Evolutionary conservation across 768 basidiomycete species (phyloP).

Genomic region (Leccinum boreale): DNA sequence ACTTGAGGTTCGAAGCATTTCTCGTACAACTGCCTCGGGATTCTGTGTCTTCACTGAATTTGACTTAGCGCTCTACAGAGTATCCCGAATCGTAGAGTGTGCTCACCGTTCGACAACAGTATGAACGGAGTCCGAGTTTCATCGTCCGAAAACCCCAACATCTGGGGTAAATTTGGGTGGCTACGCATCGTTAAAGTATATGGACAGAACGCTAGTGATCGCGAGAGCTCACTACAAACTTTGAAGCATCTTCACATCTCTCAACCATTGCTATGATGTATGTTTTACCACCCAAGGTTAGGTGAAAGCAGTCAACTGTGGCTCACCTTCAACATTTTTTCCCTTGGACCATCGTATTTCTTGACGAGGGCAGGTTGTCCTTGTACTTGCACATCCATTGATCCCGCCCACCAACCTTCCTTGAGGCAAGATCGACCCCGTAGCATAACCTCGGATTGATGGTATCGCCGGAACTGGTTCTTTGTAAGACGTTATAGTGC

Average conservation of each 20-base stretch:
- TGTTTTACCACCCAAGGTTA: not conserved
- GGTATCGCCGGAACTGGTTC: conserved; percentile 45
- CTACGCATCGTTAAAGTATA: conserved; percentile 20
- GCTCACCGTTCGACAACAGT: conserved; percentile 45
- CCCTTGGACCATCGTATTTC: conserved; percentile 40
- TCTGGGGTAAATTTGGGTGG: conserved; percentile 52
- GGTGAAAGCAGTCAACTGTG: not conserved
- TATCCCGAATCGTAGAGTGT: not conserved
- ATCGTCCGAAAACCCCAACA: conserved; percentile 48
- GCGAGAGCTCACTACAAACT: conserved; percentile 41
- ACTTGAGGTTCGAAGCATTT: conserved; percentile 34
- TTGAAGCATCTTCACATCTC: conserved; percentile 49
- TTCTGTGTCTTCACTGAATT: conserved; percentile 40
- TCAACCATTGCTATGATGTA: conserved; percentile 41
- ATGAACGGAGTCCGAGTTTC: conserved; percentile 48
- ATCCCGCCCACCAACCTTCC: conserved; percentile 49
- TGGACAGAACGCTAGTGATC: not conserved
- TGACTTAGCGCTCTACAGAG: not conserved
- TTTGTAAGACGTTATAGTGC: conserved; percentile 4
- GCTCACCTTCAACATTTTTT: conserved; percentile 32
- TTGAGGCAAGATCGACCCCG: conserved; percentile 35
- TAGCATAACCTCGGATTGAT: conserved; percentile 46
- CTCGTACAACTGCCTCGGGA: conserved; percentile 38
- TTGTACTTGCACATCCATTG: conserved; percentile 37
- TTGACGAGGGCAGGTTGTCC: conserved; percentile 42